Percentiles rank a stretch among this genome's conserved stretches.
Conservation (phyloP, 1,139 yeast genomes). For the Yamadazyma blattariae region DNA sequence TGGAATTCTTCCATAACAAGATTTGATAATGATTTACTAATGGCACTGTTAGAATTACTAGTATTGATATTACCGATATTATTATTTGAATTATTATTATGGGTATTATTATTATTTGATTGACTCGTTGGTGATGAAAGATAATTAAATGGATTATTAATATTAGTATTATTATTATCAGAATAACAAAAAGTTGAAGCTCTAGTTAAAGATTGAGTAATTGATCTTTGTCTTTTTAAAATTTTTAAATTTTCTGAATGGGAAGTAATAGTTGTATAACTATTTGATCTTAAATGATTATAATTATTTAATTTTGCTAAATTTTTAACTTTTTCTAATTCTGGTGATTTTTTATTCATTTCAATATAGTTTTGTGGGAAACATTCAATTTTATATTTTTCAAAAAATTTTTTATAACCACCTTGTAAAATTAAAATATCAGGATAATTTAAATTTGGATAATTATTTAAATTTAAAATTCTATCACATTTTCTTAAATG, state of each 20-base stretch:
- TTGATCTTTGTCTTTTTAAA: conserved; percentile 35
- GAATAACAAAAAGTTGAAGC: conserved; percentile 22
- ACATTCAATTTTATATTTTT: conserved; percentile 52
- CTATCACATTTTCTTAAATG: conserved; percentile 85
- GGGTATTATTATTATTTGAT: neutral
- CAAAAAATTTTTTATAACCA: conserved; percentile 80
- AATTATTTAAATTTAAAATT: conserved; percentile 62
- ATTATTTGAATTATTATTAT: conserved; percentile 4
- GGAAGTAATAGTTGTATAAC: conserved; percentile 32
- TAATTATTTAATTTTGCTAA: conserved; percentile 34
- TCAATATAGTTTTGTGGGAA: conserved; percentile 77
- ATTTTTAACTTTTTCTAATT: conserved; percentile 63
- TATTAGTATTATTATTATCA: conserved; percentile 4
- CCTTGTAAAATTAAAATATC: conserved; percentile 88
- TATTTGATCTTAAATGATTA: conserved; percentile 27
- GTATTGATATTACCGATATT: neutral
- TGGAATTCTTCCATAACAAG: conserved; percentile 17
- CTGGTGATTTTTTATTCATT: conserved; percentile 76
- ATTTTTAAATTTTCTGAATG: conserved; percentile 31
- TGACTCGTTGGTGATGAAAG: neutral
- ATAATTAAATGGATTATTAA: neutral
- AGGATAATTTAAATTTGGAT: conserved; percentile 82
- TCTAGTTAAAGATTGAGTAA: conserved; percentile 11
- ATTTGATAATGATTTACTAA: neutral
- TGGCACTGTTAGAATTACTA: neutral